phyloP scores from a whole-genome alignment of 2,329 filamentous ascomycete genomes.

The Cordyceps cateniannulata region DNA sequence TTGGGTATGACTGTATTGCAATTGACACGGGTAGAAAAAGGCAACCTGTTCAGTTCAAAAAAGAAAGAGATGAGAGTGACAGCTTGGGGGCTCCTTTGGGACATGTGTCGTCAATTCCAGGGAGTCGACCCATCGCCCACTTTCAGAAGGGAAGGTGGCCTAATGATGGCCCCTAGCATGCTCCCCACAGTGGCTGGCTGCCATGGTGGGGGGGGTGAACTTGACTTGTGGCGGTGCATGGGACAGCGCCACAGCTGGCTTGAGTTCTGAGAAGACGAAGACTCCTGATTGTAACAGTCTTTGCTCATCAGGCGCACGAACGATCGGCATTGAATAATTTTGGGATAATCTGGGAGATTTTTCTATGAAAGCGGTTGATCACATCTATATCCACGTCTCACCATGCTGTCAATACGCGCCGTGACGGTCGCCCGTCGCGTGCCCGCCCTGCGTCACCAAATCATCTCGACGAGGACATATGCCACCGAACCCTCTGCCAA shows the following conservation, averaged over 20 bases:
- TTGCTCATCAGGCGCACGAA: neutral
- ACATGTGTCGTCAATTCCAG: slow-evolving; percentile 19
- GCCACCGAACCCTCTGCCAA: slow-evolving; percentile 10
- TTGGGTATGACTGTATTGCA: slow-evolving; percentile 2
- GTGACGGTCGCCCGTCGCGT: neutral
- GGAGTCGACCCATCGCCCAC: neutral
- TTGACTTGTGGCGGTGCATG: neutral
- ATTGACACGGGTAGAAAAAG: neutral
- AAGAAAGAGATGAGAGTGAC: neutral
- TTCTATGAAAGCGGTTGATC: no score
- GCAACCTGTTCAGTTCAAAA: slow-evolving; percentile 1
- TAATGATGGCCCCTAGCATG: slow-evolving; percentile 6
- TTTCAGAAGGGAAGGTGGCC: slow-evolving; percentile 6
- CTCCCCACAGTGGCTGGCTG: slow-evolving; percentile 5
- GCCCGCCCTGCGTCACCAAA: neutral
- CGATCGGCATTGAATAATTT: neutral
- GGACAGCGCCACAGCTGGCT: neutral
- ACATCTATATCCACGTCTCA: neutral
- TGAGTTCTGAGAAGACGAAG: neutral
- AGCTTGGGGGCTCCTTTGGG: slow-evolving; percentile 12
- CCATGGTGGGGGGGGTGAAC: neutral
- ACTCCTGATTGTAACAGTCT: neutral
- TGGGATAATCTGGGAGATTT: no score
- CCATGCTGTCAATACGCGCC: slow-evolving; percentile 6
- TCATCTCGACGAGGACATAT: neutral